phyloP scores from a whole-genome alignment of 2,329 filamentous ascomycete species.

The Ophiosphaerella narmari region DNA sequence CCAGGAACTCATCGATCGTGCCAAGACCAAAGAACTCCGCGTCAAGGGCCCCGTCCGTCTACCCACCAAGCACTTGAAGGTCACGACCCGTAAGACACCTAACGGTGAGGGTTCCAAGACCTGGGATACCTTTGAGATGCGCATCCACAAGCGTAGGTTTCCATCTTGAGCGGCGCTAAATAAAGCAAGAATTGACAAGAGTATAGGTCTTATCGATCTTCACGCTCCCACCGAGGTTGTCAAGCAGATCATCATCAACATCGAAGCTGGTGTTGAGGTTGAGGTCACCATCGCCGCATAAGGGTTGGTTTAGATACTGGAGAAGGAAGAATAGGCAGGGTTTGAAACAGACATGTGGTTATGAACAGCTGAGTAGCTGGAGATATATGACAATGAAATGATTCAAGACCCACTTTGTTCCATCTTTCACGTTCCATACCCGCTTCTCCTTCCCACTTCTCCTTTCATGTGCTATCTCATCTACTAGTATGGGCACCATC shows the following conservation, averaged over 20 bases:
- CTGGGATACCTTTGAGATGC: conserved; percentile 99
- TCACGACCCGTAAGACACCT: conserved; percentile 98
- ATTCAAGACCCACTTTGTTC: conserved; percentile 17
- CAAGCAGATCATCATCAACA: conserved; percentile 97
- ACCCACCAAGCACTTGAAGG: conserved; percentile 94
- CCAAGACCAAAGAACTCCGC: conserved; percentile 96
- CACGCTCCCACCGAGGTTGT: conserved; percentile 97
- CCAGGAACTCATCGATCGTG: conserved; percentile 96
- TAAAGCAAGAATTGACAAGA: conserved; percentile 1
- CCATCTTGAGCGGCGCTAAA: neutral
- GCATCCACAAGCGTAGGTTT: conserved; percentile 85
- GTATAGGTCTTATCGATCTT: conserved; percentile 79
- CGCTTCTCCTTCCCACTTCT: neutral
- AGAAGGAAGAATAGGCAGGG: conserved; percentile 16
- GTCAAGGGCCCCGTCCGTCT: conserved; percentile 98
- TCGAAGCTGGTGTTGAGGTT: conserved; percentile 90
- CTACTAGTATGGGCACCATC: too few species aligned
- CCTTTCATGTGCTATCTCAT: neutral
- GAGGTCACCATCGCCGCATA: conserved; percentile 91
- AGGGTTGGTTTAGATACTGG: conserved; percentile 22
- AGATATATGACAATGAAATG: conserved; percentile 26
- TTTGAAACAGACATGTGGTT: conserved; percentile 28
- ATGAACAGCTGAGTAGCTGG: conserved; percentile 29
- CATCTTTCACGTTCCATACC: neutral
- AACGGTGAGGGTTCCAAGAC: conserved; percentile 99